Base-by-base conservation (phyloP, 495 filamentous ascomycete genomes). In the Chaetomium cochliodes region DNA sequence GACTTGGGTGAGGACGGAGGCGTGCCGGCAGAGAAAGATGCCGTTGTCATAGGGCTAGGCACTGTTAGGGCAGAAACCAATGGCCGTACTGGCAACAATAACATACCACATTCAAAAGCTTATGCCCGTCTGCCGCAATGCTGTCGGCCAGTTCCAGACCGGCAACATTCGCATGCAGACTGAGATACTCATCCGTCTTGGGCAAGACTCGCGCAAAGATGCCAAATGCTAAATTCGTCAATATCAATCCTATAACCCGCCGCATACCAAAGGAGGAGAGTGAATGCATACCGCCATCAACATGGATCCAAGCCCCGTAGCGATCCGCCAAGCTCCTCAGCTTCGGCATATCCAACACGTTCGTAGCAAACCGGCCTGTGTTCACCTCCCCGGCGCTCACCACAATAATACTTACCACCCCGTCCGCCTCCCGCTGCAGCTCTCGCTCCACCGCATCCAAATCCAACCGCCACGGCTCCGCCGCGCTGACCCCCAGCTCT, bases 371-470 rank as follows among this genome's bases (percentile, higher is more conserved):
- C 8, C 84, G 78, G 1, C 93, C 93, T 5, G 92, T 96, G 68
- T 98, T 97, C 44, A 97, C 91, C 78, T 98, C 93, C 9, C 90
- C 92, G 26, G 87, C 88, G 26, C 91, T 92, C 9, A 96, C 77
- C 16, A 82, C 89, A 3, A 97, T 82, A 60, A 98, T 92, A 51
- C 81, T 89, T 13, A 82, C 91, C 26, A 81, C 82, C 18, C 82
- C 80, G 3, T 75, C 89, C 28, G 82, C 79, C 5, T 73, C 67
- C 39, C 68, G 74, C 58, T 64, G 73, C 66, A 79, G 64, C 22
- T 93, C 76, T 23, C 81, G 75, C 42, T 84, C 79, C 12, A 82
- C 77, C 63, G 74, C 73, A 1, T 84, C 78, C 22, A 96, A 59
- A 66, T 96, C 89, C 69, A 96, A 81, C 51, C 76, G 77, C 78